phyloP scores from a whole-genome alignment of 225 moss, liverwort and hornwort species.

The Polytrichum commune region DNA sequence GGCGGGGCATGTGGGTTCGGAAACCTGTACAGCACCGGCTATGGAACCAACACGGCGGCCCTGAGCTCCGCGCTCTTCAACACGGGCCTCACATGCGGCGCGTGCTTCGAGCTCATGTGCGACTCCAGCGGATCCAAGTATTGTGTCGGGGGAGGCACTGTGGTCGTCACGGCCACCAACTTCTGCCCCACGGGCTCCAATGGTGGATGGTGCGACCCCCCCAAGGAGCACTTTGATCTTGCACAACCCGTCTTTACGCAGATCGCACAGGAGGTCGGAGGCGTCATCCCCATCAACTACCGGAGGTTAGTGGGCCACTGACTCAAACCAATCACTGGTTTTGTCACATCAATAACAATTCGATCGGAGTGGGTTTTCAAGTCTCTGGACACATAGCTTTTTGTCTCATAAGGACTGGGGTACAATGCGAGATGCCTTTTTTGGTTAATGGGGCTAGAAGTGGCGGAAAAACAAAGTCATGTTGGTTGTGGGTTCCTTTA shows the following conservation, averaged over 20 bases:
- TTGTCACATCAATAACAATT: too few species aligned
- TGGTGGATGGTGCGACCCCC: conserved; percentile 61
- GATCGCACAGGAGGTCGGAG: conserved; percentile 42
- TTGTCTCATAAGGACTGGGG: too few species aligned
- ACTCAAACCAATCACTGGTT: too few species aligned
- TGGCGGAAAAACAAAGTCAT: too few species aligned
- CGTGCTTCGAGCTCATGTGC: conserved; percentile 73
- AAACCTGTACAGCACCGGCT: conserved; percentile 65
- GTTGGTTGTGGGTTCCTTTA: too few species aligned
- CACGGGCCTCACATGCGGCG: conserved; percentile 66
- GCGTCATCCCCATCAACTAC: conserved; percentile 49
- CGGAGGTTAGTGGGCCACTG: conserved; percentile 22
- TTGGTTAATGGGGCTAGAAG: too few species aligned
- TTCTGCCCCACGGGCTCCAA: conserved; percentile 50
- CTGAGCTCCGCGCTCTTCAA: conserved; percentile 73
- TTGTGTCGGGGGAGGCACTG: conserved; percentile 22
- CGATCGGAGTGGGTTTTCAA: too few species aligned
- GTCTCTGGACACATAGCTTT: too few species aligned
- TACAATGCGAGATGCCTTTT: too few species aligned
- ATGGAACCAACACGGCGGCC: conserved; percentile 74
- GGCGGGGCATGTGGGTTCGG: conserved; percentile 82
- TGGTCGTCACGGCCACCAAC: conserved; percentile 57
- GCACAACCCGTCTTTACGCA: conserved; percentile 35
- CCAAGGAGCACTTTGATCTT: conserved; percentile 68
- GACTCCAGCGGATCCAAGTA: conserved; percentile 42